Evolutionary conservation across 495 filamentous ascomycete species (phyloP), one percentile per base, ranked within the genome.

Genomic region (Hypoxylon subgilvum): DNA sequence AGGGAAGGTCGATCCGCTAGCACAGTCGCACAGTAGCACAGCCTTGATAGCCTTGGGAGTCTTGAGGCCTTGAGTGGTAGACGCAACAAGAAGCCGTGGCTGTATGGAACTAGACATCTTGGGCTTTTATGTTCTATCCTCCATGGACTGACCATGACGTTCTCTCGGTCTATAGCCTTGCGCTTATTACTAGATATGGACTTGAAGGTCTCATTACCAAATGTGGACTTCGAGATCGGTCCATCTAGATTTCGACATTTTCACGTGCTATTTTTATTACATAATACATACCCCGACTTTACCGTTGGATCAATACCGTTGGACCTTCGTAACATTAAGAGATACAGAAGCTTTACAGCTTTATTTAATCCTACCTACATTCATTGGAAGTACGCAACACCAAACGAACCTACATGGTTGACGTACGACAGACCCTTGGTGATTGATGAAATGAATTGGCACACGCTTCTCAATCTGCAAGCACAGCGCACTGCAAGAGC

Each of bases 131-230:
- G n/a, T n/a, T n/a, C n/a, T n/a, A 21, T 18, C 32, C 49, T 35
- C 14, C 16, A 21, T 49, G 12, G 16, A 22, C 25, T 9, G 3
- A 13, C 32, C 7, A 36, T 63, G 60, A 63, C 60, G 53, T 63
- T 19, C 31, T 17, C 48, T 57, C 47, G 48, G 53, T 50, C 52
- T 43, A 41, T 16, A 62, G 58, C 52, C 58, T 61, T 55, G 45
- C 28, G 18, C 32, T 55, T 43, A 39, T 54, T 54, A 13, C 13
- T 16, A 27, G 23, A 8, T 27, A 4, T 3, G 23, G 23, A 27
- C 23, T 4, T 27, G 8, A 8, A 27, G 23, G n/a, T n/a, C 32
- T 55, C 38, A 39, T 54, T 54, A 13, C 13, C 18, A 27, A 8
- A 8, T 27, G 3, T 3, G 23, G 23, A 27, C 23, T 4, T 27